phyloP scores from a whole-genome alignment of 2,329 filamentous ascomycete species.

The Penicillium janthinellum region DNA sequence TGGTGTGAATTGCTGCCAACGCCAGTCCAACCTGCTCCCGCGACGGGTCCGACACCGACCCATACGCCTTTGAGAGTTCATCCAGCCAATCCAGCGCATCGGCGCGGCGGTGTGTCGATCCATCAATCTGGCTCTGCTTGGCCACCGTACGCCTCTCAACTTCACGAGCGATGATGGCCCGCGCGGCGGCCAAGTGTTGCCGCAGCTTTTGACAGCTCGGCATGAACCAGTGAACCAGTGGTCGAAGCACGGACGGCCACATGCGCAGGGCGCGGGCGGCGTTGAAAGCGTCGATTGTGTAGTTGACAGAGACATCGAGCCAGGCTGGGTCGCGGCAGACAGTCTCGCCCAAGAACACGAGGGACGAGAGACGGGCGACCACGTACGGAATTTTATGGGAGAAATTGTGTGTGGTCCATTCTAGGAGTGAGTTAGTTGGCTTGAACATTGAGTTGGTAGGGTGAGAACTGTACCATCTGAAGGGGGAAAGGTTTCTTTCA shows the following conservation, averaged over 20 bases:
- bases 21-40: conserved; percentile 31
- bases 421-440: conserved; percentile 27
- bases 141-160: conserved; percentile 27
- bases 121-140: conserved; percentile 23
- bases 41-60: conserved; percentile 18
- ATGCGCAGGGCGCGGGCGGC: conserved; percentile 44
- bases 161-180: conserved; percentile 36
- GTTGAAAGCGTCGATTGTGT: conserved; percentile 27
- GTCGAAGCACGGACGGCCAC: conserved; percentile 45
- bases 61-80: conserved; percentile 17
- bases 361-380: conserved; percentile 56
- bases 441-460: background rate
- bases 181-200: conserved; percentile 40
- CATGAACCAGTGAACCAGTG: conserved; percentile 50
- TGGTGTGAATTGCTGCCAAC: conserved; percentile 39
- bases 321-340: conserved; percentile 28
- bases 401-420: conserved; percentile 59
- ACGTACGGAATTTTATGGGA: conserved; percentile 56
- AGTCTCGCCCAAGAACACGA: conserved; percentile 28
- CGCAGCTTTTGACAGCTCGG: conserved; percentile 46
- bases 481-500: conserved; percentile 28
- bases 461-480: conserved; percentile 26
- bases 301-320: conserved; percentile 31
- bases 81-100: conserved; percentile 36
- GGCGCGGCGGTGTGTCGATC: conserved; percentile 15